These are phyloP conservation scores for Stemphylium lycopersici DNA, from an alignment of 2,329 filamentous ascomycete species.

Conservation along the genomic window DNA sequence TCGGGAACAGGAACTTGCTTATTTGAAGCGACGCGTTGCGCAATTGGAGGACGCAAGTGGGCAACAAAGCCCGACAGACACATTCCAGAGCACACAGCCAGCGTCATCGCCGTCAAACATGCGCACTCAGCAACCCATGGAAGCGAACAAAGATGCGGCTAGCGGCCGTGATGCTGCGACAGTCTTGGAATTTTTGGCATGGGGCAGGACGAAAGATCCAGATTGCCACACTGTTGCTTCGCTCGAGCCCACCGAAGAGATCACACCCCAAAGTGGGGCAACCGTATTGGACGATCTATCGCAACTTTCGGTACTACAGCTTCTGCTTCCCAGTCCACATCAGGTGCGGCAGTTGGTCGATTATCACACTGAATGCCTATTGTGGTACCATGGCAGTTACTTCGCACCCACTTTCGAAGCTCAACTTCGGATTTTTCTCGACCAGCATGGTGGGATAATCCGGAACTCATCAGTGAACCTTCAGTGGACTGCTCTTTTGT, in stretches of 20 bases:
- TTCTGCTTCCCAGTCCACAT: constrained; percentile 30
- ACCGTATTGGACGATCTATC: not conserved
- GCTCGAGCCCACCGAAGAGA: constrained; percentile 11
- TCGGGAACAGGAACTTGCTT: constrained; percentile 15
- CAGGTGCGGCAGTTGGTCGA: constrained; percentile 32
- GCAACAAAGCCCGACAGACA: constrained; percentile 4
- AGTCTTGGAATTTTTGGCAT: constrained; percentile 56
- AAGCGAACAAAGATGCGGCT: too few relatives aligned
- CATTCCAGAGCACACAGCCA: constrained; percentile 5
- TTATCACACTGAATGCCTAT: constrained; percentile 43
- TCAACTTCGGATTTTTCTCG: constrained; percentile 47
- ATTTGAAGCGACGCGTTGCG: constrained; percentile 29
- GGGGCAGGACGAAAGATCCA: constrained; percentile 54
- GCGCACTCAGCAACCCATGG: too few relatives aligned
- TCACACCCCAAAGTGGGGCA: constrained; percentile 29
- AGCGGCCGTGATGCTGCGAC: constrained; percentile 48
- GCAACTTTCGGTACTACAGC: not conserved
- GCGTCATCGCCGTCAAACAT: too few relatives aligned
- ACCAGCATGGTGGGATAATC: constrained; percentile 41
- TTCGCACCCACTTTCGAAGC: constrained; percentile 42
- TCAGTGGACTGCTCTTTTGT: not conserved
- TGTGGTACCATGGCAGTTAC: constrained; percentile 49
- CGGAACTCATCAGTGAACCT: constrained; percentile 12
- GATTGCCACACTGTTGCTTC: constrained; percentile 14
- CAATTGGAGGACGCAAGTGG: constrained; percentile 28